Base-by-base conservation (phyloP, 768 basidiomycete genomes). In the Gelatoporia subvermispora region DNA sequence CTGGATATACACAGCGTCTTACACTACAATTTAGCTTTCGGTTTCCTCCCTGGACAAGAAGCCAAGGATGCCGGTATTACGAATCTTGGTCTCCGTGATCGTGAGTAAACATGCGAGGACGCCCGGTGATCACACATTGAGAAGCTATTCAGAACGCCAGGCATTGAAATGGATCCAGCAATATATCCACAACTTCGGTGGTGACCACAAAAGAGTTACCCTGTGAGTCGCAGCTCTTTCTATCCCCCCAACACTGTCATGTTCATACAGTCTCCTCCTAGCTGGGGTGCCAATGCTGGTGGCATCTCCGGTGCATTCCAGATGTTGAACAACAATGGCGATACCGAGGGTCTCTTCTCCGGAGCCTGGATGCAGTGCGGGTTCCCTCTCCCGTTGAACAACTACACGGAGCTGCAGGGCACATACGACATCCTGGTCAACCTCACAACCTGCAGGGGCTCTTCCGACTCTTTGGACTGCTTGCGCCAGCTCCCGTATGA, bases 21-120 rank as follows among this genome's bases (percentile, higher is more conserved):
- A 13, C 10, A 31, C 7, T 22, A 22, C 15, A 10, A 3, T 46
- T 18, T 42, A 65, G 70, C 64, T 2, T 67, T 67, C 23, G 73
- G 73, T 0, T 75, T 75, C 55, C 41, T 72, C 9, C 66, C 62
- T 10, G 57, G 71, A 13, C 58, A 68, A 39, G 71, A 73, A 50
- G 65, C 72, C 1, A 61, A 67, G 44, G 64, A 55, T 1, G 69
- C 67, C 17, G 65, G 66, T 1, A 42, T 64, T 13, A 65, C 65
- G 8, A 79, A 80, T 54, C 60, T 77, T 15, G 78, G 79, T 9
- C 60, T 82, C 8, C 65, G 62, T 39, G 78, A 82, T 60, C 72
- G 72, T 71, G 41, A 44, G 61, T 52, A 18, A 13, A 0, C 18
- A 8, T 44, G 34, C 11, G 9, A 8, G 25, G 24, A 2, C 49